Conservation (phyloP, 2,329 filamentous ascomycete species). For the Cercospora berteroae region DNA sequence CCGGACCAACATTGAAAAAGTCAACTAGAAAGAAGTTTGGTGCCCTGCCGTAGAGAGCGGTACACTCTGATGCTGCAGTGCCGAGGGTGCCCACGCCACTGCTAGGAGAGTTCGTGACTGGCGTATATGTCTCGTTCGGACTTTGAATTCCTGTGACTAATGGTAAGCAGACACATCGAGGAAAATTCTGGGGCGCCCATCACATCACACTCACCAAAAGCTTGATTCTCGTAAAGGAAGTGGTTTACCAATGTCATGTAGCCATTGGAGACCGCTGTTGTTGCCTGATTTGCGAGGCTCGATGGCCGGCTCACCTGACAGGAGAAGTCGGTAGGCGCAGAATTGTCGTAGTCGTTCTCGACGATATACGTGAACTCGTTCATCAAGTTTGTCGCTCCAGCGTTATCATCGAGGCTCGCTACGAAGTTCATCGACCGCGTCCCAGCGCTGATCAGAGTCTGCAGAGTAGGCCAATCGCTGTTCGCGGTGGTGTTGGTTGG, state of each 20-base stretch:
- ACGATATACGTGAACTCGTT: conserved; percentile 43
- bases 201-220: conserved; percentile 32
- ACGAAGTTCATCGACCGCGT: conserved; percentile 61
- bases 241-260: conserved; percentile 52
- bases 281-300: conserved; percentile 20
- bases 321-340: conserved; percentile 33
- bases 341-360: conserved; percentile 45
- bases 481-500: conserved; percentile 36
- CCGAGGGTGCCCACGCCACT: conserved; percentile 46
- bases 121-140: conserved; percentile 43
- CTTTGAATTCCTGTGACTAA: conserved; percentile 34
- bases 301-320: conserved; percentile 23
- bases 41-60: conserved; percentile 39
- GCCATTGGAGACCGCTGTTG: conserved; percentile 17
- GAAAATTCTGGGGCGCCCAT: not conserved
- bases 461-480: conserved; percentile 78
- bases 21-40: conserved; percentile 49
- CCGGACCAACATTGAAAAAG: conserved; percentile 47
- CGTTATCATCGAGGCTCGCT: conserved; percentile 78
- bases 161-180: not conserved
- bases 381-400: conserved; percentile 72
- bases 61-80: conserved; percentile 42
- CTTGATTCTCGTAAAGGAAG: conserved; percentile 46
- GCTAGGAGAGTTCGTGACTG: conserved; percentile 45
- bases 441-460: conserved; percentile 64